Conservation (phyloP, 768 basidiomycete genomes). For the Hericium coralloides region DNA sequence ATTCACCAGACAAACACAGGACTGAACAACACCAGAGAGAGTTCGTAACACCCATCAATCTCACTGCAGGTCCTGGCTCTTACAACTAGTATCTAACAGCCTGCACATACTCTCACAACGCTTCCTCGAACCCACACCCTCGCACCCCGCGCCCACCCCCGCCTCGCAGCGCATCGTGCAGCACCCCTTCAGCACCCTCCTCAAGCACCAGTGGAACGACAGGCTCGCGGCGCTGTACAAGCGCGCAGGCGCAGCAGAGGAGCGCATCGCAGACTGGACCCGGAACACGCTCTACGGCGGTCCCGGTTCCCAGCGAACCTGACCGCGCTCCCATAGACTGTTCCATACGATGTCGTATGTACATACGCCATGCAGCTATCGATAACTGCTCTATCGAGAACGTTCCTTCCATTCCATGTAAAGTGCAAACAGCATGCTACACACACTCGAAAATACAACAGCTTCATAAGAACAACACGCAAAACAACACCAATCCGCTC, state of each 20-base stretch:
- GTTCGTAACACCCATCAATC: conserved; percentile 27
- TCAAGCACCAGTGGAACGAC: conserved; percentile 52
- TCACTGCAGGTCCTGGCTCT: background rate
- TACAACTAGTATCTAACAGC: conserved; percentile 19
- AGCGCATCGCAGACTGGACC: conserved; percentile 21
- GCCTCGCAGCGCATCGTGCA: conserved; percentile 46
- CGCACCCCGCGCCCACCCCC: conserved; percentile 40
- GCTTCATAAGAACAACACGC: background rate
- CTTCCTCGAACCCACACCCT: conserved; percentile 40
- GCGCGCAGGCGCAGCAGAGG: conserved; percentile 38
- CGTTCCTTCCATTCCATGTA: background rate
- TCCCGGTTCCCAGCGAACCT: background rate
- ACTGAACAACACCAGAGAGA: conserved; percentile 47
- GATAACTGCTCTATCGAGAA: background rate
- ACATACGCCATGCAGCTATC: background rate
- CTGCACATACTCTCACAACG: conserved; percentile 40
- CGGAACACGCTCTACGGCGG: conserved; percentile 5
- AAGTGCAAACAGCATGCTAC: background rate
- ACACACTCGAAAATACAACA: background rate
- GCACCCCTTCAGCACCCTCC: conserved; percentile 34
- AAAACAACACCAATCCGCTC: background rate
- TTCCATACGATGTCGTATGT: background rate
- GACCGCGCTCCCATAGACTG: background rate
- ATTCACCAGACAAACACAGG: conserved; percentile 22
- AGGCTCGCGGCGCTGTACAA: conserved; percentile 39